A percentile compares a stretch with the other conserved stretches of the same genome.
phyloP scores from a whole-genome alignment of 306 rosid genomes.

The Cyamopsis tetragonoloba region DNA sequence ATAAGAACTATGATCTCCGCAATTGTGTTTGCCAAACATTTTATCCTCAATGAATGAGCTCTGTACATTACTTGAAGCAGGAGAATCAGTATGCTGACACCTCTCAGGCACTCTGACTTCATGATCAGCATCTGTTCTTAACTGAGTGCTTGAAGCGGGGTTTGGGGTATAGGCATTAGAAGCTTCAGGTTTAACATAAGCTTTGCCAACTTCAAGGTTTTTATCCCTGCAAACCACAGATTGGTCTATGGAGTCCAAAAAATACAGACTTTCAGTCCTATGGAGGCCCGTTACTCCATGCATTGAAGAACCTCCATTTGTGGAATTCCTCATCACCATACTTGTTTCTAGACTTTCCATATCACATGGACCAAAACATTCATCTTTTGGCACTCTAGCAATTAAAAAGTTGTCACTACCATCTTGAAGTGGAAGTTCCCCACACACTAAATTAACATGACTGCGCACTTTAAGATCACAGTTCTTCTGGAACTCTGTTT shows the following conservation, averaged over 20 bases:
- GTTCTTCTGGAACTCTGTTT: constrained; percentile 25
- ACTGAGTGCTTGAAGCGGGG: constrained; percentile 6
- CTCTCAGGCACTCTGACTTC: constrained; percentile 22
- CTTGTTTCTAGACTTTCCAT: constrained; percentile 18
- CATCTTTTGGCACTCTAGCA: constrained; percentile 26
- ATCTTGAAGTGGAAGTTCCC: constrained; percentile 32
- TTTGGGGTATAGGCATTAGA: constrained; percentile 21
- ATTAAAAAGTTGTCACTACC: constrained; percentile 26
- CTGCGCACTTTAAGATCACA: constrained; percentile 26
- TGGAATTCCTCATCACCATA: neutral
- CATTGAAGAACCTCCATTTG: constrained; percentile 27
- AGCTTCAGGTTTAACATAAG: constrained; percentile 22
- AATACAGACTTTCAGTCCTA: constrained; percentile 21
- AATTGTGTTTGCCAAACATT: constrained; percentile 22
- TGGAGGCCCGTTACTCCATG: constrained; percentile 1
- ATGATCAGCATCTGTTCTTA: constrained; percentile 25
- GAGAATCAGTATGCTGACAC: constrained; percentile 20
- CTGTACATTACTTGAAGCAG: constrained; percentile 34
- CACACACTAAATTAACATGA: constrained; percentile 32
- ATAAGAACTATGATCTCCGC: constrained; percentile 3
- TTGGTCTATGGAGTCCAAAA: constrained; percentile 30
- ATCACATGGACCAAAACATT: constrained; percentile 28
- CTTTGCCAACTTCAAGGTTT: neutral
- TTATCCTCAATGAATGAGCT: constrained; percentile 22
- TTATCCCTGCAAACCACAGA: constrained; percentile 16